Conservation (phyloP, 139 green algal species). For the Medakamo hakoo region DNA sequence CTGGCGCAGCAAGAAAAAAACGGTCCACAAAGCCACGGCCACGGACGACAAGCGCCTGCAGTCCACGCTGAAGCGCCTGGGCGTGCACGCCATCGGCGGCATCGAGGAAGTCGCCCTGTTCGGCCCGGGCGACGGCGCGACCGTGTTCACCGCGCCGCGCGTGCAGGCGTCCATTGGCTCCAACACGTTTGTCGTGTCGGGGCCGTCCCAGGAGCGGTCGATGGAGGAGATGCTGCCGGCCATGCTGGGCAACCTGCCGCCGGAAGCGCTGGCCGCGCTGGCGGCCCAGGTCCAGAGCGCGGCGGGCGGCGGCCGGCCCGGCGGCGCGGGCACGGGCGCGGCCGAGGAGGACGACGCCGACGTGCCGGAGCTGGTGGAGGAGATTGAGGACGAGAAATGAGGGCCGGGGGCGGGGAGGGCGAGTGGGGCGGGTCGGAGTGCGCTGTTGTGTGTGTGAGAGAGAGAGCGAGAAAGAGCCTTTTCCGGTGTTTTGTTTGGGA, state of each 20-base stretch:
- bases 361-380: constrained; percentile 83
- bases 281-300: constrained; percentile 11
- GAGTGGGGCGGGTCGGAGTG: background rate
- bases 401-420: background rate
- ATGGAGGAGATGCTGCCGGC: constrained; percentile 30
- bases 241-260: constrained; percentile 28
- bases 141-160: constrained; percentile 96
- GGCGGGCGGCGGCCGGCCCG: constrained; percentile 14
- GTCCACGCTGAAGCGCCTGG: constrained; percentile 89
- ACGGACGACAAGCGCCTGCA: constrained; percentile 97
- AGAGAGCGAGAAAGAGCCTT: no score
- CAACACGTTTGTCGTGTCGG: constrained; percentile 98
- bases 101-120: constrained; percentile 99
- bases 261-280: constrained; percentile 14
- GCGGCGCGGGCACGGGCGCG: constrained; percentile 17
- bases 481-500: no score
- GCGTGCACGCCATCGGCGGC: constrained; percentile 97
- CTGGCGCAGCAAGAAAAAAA: constrained; percentile 97
- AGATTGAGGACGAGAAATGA: constrained; percentile 46
- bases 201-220: constrained; percentile 34
- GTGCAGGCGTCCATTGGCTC: constrained; percentile 96
- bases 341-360: constrained; percentile 56
- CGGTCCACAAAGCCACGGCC: constrained; percentile 85
- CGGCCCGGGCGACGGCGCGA: constrained; percentile 69
- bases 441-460: background rate